Evolutionary conservation across 208 protist genomes (phyloP).

Genomic region (Wallacemonas sp.): DNA sequence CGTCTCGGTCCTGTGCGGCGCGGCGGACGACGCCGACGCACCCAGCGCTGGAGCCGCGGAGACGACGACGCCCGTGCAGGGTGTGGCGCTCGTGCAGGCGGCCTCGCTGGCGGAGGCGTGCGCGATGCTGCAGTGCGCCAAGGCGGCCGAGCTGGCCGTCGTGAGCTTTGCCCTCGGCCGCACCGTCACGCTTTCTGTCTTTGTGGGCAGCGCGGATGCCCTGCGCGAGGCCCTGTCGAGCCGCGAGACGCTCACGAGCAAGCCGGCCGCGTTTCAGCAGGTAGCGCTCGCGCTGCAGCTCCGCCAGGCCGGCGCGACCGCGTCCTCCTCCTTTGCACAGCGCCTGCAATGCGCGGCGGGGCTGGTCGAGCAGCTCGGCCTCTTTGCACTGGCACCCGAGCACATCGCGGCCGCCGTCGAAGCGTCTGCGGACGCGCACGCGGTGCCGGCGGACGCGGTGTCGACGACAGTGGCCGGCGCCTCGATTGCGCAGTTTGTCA

Average conservation of each 20-base stretch:
- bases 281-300: slow-evolving; percentile 37
- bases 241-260: slow-evolving; percentile 23
- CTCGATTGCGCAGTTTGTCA: slow-evolving; percentile 47
- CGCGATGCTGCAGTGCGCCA: not conserved
- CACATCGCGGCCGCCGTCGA: slow-evolving; percentile 14
- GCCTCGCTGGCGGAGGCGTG: not conserved
- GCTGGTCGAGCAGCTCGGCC: slow-evolving; percentile 30
- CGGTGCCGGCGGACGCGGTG: slow-evolving; percentile 18
- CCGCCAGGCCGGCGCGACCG: not conserved
- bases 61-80: not conserved
- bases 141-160: not conserved
- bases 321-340: slow-evolving; percentile 14
- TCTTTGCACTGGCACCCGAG: slow-evolving; percentile 28
- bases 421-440: slow-evolving; percentile 10
- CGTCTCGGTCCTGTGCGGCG: slow-evolving; percentile 22
- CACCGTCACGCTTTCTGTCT: slow-evolving; percentile 29
- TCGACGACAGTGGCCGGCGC: slow-evolving; percentile 45
- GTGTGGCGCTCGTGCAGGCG: slow-evolving; percentile 14
- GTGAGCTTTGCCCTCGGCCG: slow-evolving; percentile 9
- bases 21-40: not conserved
- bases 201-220: slow-evolving; percentile 33
- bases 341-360: slow-evolving; percentile 17
- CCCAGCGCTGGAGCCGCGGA: too few relatives aligned
- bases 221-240: slow-evolving; percentile 35
- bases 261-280: slow-evolving; percentile 37